Percentiles rank a stretch among this genome's conserved stretches.
These are phyloP conservation scores for Fusarium incarnatum DNA, from an alignment of 2,329 filamentous ascomycete genomes.

Conservation along the genomic window DNA sequence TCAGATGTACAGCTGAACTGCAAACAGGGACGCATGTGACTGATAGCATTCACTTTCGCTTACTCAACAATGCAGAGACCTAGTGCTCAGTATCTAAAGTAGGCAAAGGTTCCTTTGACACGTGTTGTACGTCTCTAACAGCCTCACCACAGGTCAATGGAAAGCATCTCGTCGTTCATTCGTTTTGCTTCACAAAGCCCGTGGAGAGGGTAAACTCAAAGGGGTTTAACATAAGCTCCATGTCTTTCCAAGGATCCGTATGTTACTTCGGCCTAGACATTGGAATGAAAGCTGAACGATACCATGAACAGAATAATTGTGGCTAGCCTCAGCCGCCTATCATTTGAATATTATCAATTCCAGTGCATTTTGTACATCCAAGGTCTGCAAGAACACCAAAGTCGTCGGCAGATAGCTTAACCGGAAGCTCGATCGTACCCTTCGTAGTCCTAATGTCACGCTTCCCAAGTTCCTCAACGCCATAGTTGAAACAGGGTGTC, in stretches of 20 bases:
- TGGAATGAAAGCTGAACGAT: slow-evolving; percentile 1
- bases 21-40: not conserved
- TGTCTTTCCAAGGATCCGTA: not conserved
- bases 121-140: not conserved
- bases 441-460: slow-evolving; percentile 44
- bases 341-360: slow-evolving; percentile 36
- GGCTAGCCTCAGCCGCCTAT: slow-evolving; percentile 26
- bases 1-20: not conserved
- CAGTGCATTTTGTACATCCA: slow-evolving; percentile 46
- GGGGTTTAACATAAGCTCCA: not conserved
- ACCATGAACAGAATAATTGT: slow-evolving; percentile 12
- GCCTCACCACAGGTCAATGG: not conserved
- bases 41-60: not conserved
- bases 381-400: slow-evolving; percentile 43
- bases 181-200: not conserved
- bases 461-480: slow-evolving; percentile 47
- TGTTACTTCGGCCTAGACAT: slow-evolving; percentile 3
- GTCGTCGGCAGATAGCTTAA: slow-evolving; percentile 38
- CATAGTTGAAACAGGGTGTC: slow-evolving; percentile 44
- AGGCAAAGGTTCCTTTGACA: not conserved
- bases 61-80: not conserved
- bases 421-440: slow-evolving; percentile 42
- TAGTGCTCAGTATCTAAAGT: not conserved
- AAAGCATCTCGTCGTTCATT: not conserved
- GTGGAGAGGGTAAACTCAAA: not conserved